Base-by-base conservation (phyloP, 352 stramenopile genomes). In the Phytopythium sindhum region DNA sequence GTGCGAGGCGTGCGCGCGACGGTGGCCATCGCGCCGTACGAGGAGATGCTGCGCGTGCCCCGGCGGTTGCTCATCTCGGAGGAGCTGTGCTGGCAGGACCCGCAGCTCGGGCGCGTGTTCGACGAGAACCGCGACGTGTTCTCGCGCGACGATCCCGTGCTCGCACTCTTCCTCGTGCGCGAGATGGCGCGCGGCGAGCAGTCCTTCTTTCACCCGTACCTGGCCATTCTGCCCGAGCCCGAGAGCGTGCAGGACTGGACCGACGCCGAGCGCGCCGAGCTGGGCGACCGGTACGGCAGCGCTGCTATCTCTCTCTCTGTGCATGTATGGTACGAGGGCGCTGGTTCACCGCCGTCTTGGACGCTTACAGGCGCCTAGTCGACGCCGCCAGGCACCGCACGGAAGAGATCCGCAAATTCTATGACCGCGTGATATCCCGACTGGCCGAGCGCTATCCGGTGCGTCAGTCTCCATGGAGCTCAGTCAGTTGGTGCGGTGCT, bases 141-240 rank as follows among this genome's bases (percentile, higher is more conserved):
- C 44, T 58, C 85, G 23, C 76, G 81, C 28, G 87, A 93, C 61
- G 91, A 98, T 67, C 80, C 87, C 12, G 71, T 96, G 21, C 63
- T 98, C 28, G 75, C 80, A 57, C 68, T 97, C 26, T 97, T 93
- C 55, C 64, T 98, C 1, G 79, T 93, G 61, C 84, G 83, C 14
- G 88, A 98, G 69, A 61, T 91, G 51, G 63, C 81, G 8, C 67
- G 73, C 12, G 78, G 69, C 5, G 72, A 84, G 15, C 62, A 65
- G n/a, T 95, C 84, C 42, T 96, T 96, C 77, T 97, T 85, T 66
- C 59, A 70, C n/a, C 92, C 92, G 50, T 98, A 97, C 67, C 64
- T 98, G 21, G 51, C 65, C 51, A 91, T 97, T 21, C 72, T 98
- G 29, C 89, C 89, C 3, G 74, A 78, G 17, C 89, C 91, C 11